Percentiles rank a stretch among this genome's conserved stretches.
These are phyloP conservation scores for Pascua guehoae DNA, from an alignment of 1,284 basidiomycete species.

Conservation along the genomic window DNA sequence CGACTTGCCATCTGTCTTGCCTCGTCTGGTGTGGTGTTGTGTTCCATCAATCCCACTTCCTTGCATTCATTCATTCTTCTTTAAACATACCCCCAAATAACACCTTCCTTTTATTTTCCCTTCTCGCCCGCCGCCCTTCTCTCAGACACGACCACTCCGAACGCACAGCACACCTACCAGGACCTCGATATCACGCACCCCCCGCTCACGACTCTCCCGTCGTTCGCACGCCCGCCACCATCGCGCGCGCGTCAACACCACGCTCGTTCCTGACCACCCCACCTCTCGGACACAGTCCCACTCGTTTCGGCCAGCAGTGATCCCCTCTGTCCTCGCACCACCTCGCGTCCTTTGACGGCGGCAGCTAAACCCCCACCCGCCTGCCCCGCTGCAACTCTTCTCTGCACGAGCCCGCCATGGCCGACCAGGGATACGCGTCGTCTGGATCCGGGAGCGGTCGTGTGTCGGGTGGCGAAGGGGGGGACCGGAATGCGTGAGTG, in stretches of 20 bases:
- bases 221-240: not conserved
- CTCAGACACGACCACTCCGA: not conserved
- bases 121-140: not conserved
- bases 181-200: not conserved
- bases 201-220: not conserved
- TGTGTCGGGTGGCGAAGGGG: slow-evolving; percentile 42
- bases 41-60: no score
- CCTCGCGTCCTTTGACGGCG: not conserved
- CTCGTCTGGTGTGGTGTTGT: no score
- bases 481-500: slow-evolving; percentile 39
- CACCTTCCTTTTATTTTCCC: not conserved
- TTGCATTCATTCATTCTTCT: not conserved
- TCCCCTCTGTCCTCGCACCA: not conserved
- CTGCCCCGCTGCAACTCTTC: not conserved
- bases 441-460: slow-evolving; percentile 45
- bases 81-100: not conserved
- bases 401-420: slow-evolving; percentile 30
- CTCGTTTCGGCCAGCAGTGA: not conserved
- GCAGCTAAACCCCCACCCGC: not conserved
- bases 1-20: no score
- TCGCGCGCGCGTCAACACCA: not conserved
- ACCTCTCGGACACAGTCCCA: not conserved
- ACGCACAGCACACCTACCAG: not conserved
- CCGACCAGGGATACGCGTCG: slow-evolving; percentile 41
- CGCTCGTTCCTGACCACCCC: not conserved